Percentiles rank a stretch among this genome's conserved stretches.
Evolutionary conservation across 1,284 basidiomycete genomes (phyloP).

Genomic region (Ganoderma multipileum): DNA sequence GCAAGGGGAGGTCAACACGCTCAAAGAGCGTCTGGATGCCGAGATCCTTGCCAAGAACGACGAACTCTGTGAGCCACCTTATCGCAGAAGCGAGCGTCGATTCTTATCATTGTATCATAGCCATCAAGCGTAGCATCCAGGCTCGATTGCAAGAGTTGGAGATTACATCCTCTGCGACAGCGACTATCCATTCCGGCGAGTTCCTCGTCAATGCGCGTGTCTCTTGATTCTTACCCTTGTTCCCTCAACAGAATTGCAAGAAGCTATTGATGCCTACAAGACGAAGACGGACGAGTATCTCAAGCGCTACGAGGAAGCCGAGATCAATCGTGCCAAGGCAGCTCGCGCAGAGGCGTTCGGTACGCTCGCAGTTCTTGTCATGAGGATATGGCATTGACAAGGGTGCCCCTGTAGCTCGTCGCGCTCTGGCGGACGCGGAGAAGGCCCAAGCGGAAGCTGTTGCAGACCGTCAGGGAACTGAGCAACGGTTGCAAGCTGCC

Average conservation of each 20-base stretch:
- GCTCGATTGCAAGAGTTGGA: conserved; percentile 72
- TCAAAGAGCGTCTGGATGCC: conserved; percentile 63
- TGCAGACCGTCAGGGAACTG: conserved; percentile 59
- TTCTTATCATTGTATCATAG: conserved; percentile 41
- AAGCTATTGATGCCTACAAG: conserved; percentile 70
- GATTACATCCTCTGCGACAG: conserved; percentile 62
- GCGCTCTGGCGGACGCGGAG: conserved; percentile 69
- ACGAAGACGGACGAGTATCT: conserved; percentile 67
- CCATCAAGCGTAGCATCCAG: conserved; percentile 65
- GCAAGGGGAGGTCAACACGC: conserved; percentile 60
- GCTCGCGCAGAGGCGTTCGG: conserved; percentile 70
- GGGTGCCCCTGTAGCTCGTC: conserved; percentile 52
- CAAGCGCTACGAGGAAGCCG: conserved; percentile 71
- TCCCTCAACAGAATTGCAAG: conserved; percentile 58
- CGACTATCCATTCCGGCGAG: conserved; percentile 66
- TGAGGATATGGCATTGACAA: conserved; percentile 13
- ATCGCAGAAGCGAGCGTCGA: neutral
- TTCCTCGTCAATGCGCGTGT: neutral
- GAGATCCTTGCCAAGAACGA: conserved; percentile 63
- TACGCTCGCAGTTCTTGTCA: conserved; percentile 38
- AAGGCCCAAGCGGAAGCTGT: conserved; percentile 59
- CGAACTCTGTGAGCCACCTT: conserved; percentile 53
- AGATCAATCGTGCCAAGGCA: conserved; percentile 71
- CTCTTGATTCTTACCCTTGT: neutral
- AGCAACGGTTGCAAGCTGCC: conserved; percentile 57